phyloP scores from a whole-genome alignment of 2,329 filamentous ascomycete species.

The Monosporascus sp. region DNA sequence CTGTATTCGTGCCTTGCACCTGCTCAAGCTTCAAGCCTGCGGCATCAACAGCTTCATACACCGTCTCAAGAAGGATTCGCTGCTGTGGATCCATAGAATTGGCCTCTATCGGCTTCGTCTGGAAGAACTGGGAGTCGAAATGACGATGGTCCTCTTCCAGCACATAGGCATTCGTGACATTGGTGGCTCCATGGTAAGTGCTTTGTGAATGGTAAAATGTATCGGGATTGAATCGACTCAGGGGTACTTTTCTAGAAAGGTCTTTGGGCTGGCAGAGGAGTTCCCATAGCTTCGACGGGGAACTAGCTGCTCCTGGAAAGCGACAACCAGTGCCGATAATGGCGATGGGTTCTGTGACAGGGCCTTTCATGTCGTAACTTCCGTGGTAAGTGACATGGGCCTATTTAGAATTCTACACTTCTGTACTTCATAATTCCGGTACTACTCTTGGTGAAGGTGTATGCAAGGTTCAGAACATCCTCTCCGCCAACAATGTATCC shows the following conservation, averaged over 20 bases:
- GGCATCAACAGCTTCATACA: background rate
- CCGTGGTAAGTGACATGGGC: too few species aligned
- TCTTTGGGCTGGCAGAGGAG: constrained; percentile 1
- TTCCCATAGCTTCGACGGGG: constrained; percentile 5
- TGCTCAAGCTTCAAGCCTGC: background rate
- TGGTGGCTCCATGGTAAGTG: background rate
- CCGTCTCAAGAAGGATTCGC: background rate
- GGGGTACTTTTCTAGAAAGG: background rate
- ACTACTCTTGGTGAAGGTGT: too few species aligned
- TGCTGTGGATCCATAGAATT: background rate
- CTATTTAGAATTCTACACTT: too few species aligned
- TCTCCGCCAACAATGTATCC: too few species aligned
- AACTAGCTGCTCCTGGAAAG: constrained; percentile 1
- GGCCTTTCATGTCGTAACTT: too few species aligned
- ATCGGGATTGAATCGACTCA: background rate
- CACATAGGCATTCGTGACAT: background rate
- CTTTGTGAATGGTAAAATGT: background rate
- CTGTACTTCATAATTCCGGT: too few species aligned
- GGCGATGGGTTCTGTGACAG: constrained; percentile 3
- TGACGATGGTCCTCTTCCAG: background rate
- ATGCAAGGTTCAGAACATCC: too few species aligned
- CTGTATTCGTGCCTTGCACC: background rate
- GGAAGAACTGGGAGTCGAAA: background rate
- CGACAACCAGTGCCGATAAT: constrained; percentile 6
- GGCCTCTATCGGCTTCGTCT: background rate